Percentiles rank a stretch among this genome's conserved stretches.
These are phyloP conservation scores for Penicillium sp. DNA, from an alignment of 2,329 filamentous ascomycete species.

Conservation along the genomic window DNA sequence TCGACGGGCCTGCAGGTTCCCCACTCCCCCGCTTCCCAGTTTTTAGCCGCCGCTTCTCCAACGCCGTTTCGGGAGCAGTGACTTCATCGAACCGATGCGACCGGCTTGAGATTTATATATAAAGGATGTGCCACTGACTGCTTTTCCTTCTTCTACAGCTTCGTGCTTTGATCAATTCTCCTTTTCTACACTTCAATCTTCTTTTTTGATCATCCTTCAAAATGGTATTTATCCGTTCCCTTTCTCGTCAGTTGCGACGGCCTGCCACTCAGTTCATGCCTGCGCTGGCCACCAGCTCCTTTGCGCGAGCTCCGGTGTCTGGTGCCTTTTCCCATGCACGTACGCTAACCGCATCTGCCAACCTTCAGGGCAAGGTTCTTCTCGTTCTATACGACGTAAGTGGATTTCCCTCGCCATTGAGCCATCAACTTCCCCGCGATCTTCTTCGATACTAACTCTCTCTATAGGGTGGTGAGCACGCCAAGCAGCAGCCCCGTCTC, in stretches of 20 bases:
- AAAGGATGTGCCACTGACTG: constrained; percentile 20
- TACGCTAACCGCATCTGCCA: constrained; percentile 69
- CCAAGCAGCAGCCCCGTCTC: constrained; percentile 83
- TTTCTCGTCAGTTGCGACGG: constrained; percentile 61
- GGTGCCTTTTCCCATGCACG: constrained; percentile 59
- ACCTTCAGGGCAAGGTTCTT: constrained; percentile 91
- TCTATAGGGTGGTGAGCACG: constrained; percentile 75
- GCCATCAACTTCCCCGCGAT: not conserved
- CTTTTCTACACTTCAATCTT: constrained; percentile 12
- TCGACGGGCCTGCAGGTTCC: constrained; percentile 17
- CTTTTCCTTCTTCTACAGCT: constrained; percentile 12
- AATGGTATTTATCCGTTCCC: constrained; percentile 69
- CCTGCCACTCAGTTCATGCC: constrained; percentile 59
- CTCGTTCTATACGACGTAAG: constrained; percentile 89
- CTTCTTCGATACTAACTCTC: constrained; percentile 15
- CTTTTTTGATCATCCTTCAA: constrained; percentile 41
- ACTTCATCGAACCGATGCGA: constrained; percentile 15
- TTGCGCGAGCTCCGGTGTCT: constrained; percentile 44
- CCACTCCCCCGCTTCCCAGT: constrained; percentile 20
- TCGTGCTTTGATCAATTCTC: constrained; percentile 13
- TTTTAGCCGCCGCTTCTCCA: constrained; percentile 23
- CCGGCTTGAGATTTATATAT: constrained; percentile 17
- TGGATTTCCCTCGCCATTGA: constrained; percentile 29
- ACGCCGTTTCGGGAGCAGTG: constrained; percentile 20
- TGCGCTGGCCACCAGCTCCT: constrained; percentile 30